Base-by-base conservation (phyloP, 768 basidiomycete genomes). In the Trametes punicea region DNA sequence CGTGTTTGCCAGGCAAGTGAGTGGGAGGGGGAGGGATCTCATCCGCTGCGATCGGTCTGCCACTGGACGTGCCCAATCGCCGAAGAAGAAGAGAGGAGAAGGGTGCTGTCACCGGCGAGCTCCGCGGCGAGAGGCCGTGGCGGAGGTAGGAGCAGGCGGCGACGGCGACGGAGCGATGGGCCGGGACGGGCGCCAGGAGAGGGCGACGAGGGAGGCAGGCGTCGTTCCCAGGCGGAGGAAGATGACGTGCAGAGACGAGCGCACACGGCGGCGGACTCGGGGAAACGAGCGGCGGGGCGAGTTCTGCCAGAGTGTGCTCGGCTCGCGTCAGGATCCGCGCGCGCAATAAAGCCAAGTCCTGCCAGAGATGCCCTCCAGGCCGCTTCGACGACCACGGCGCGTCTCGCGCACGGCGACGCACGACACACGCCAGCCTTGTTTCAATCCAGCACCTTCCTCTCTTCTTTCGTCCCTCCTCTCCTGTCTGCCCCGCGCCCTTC, bases 1-100 rank as follows among this genome's bases (percentile, higher is more conserved):
- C n/a, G 39, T 11, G 20, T 7, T 8, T 13, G 29, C 20, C 33
- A 9, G 42, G 18, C 26, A 4, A 11, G 21, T 15, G 33, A 23
- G n/a, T 15, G 10, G 18, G 33, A 16, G 41, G 51, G 42, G 51
- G 11, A n/a, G 29, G 39, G 55, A 56, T 50, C n/a, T n/a, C 48
- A 47, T 51, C 55, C 55, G 55, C 55, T 51, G 41, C 41, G 33
- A 50, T 50, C 55, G 55, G 55, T 56, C 15, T 48, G n/a, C n/a
- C n/a, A n/a, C n/a, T n/a, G 40, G 55, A 36, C 47, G 46, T 44
- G 31, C 10, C 38, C 26, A 5, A 56, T 20, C 30, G 47, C 42
- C 46, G 53, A 29, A 20, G 46, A 49, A 36, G 31, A 45, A 20
- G 50, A 39, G 34, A 4, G 42, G 30, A 44, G 21, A 45, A 45